Conservation (phyloP, 306 rosid genomes). For the Cucumis melo region DNA sequence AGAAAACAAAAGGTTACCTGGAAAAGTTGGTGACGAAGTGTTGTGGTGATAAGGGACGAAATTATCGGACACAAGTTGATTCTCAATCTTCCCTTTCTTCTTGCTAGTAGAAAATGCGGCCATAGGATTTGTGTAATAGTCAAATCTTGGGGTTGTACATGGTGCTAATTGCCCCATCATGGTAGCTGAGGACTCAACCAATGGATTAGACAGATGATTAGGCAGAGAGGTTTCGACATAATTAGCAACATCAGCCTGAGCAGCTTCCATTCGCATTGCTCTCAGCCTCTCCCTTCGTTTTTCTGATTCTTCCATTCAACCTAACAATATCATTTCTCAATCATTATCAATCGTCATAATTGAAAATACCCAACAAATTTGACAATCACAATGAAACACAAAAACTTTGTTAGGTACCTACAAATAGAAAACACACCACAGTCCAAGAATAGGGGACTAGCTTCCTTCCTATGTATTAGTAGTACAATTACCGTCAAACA, state of each 20-base stretch:
- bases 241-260: conserved; percentile 27
- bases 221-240: conserved; percentile 14
- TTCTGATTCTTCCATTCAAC: conserved; percentile 73
- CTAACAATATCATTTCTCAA: conserved; percentile 5
- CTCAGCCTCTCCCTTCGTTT: conserved; percentile 58
- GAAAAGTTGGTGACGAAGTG: conserved; percentile 20
- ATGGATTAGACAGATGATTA: conserved; percentile 57
- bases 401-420: too few species aligned
- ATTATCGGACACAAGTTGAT: conserved; percentile 19
- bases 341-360: background rate
- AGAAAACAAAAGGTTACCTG: conserved; percentile 22
- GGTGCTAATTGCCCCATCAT: conserved; percentile 10
- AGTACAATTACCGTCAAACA: too few species aligned
- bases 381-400: too few species aligned
- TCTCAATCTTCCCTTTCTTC: conserved; percentile 17
- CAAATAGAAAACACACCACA: too few species aligned
- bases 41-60: conserved; percentile 22
- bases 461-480: too few species aligned
- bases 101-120: conserved; percentile 54
- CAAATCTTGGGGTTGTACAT: conserved; percentile 54
- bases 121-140: conserved; percentile 84
- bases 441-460: too few species aligned
- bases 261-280: conserved; percentile 70
- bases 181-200: conserved; percentile 35
- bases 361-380: background rate